These are phyloP conservation scores for Arthrobotrys entomopaga DNA, from an alignment of 2,329 filamentous ascomycete genomes.

Conservation along the genomic window DNA sequence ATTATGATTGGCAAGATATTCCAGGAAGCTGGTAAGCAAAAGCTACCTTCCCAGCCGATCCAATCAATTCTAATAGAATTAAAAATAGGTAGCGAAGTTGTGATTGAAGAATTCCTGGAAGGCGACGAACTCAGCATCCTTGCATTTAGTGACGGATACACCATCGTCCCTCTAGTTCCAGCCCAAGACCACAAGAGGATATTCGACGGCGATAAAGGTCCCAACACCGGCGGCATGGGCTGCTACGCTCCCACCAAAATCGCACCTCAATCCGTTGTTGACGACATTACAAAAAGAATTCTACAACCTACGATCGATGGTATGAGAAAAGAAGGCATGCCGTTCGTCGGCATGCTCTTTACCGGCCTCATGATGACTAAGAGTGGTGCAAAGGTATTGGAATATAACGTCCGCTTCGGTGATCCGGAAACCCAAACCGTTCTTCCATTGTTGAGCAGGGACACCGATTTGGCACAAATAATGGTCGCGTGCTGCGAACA, in stretches of 20 bases:
- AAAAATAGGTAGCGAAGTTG: slow-evolving; percentile 75
- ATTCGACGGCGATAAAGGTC: slow-evolving; percentile 86
- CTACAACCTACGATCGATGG: slow-evolving; percentile 90
- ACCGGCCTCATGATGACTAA: slow-evolving; percentile 94
- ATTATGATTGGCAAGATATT: slow-evolving; percentile 93
- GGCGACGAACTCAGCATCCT: slow-evolving; percentile 93
- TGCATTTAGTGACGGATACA: slow-evolving; percentile 88
- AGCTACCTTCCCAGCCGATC: neutral
- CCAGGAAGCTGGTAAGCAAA: slow-evolving; percentile 72
- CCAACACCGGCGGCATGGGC: slow-evolving; percentile 97
- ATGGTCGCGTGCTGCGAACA: slow-evolving; percentile 86
- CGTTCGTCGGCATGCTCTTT: slow-evolving; percentile 80
- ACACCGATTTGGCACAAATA: slow-evolving; percentile 86
- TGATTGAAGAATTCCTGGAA: slow-evolving; percentile 91
- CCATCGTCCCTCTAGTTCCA: slow-evolving; percentile 82
- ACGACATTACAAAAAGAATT: slow-evolving; percentile 80
- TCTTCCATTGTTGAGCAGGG: slow-evolving; percentile 77
- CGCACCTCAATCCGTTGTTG: slow-evolving; percentile 78
- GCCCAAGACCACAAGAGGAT: slow-evolving; percentile 98
- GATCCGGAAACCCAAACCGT: slow-evolving; percentile 92
- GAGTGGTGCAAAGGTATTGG: slow-evolving; percentile 80
- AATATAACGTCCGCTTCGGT: slow-evolving; percentile 93
- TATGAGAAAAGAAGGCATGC: slow-evolving; percentile 81
- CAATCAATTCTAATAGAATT: neutral
- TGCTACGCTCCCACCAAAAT: slow-evolving; percentile 93